Conservation (phyloP, 352 stramenopile species). For the Phytophthora foliorum region DNA sequence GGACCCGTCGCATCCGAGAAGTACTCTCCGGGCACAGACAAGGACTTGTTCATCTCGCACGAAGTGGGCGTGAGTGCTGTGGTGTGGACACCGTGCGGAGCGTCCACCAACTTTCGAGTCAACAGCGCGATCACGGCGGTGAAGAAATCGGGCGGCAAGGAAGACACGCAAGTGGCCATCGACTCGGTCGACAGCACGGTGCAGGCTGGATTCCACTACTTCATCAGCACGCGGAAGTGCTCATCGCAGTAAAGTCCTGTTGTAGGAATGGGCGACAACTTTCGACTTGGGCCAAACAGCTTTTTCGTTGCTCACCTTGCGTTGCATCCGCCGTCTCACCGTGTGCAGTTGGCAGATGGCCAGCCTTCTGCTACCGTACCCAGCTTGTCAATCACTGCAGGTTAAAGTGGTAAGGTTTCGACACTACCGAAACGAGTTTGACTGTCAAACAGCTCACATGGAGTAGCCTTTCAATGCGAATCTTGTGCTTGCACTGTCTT, state of each 20-base stretch:
- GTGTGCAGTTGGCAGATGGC: slow-evolving; percentile 2
- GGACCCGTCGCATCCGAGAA: slow-evolving; percentile 43
- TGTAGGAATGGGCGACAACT: neutral
- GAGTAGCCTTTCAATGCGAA: neutral
- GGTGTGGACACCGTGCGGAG: slow-evolving; percentile 61
- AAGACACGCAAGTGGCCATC: slow-evolving; percentile 58
- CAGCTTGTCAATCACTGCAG: neutral
- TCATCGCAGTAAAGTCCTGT: slow-evolving; percentile 3
- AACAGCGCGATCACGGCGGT: slow-evolving; percentile 56
- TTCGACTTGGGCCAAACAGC: slow-evolving; percentile 1
- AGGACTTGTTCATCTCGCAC: slow-evolving; percentile 59
- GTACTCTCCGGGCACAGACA: slow-evolving; percentile 42
- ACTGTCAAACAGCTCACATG: slow-evolving; percentile 10
- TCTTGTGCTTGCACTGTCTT: neutral
- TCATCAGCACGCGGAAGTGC: slow-evolving; percentile 46
- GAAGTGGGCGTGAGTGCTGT: slow-evolving; percentile 53
- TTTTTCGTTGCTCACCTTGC: slow-evolving; percentile 13
- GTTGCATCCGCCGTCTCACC: slow-evolving; percentile 15
- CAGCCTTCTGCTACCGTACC: slow-evolving; percentile 3
- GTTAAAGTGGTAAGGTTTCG: slow-evolving; percentile 5
- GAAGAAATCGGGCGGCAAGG: slow-evolving; percentile 36
- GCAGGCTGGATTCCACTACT: slow-evolving; percentile 59
- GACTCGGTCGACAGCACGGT: slow-evolving; percentile 66
- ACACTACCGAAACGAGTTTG: slow-evolving; percentile 14
- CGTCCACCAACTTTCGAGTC: slow-evolving; percentile 62